These are phyloP conservation scores for Penicillium silybi DNA, from an alignment of 495 filamentous ascomycete species.

Conservation along the genomic window DNA sequence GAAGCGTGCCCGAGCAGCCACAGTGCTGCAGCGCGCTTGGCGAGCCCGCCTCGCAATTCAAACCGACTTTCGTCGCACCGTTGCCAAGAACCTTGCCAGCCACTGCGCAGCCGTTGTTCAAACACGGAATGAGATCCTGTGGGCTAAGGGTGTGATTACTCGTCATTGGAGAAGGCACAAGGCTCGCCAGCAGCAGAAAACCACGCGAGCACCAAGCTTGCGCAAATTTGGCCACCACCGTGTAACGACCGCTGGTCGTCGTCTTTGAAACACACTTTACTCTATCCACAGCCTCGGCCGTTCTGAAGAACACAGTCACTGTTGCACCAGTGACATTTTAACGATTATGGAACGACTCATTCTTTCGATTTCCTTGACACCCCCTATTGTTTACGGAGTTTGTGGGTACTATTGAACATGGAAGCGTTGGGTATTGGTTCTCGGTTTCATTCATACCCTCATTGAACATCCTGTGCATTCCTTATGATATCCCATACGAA, in stretches of 20 bases:
- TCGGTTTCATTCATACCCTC: background rate
- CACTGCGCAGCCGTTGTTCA: constrained; percentile 46
- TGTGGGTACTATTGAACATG: background rate
- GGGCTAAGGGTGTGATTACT: constrained; percentile 51
- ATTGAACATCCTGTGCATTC: background rate
- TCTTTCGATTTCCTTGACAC: background rate
- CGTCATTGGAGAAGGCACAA: constrained; percentile 37
- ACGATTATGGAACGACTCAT: constrained; percentile 8
- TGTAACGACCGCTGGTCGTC: background rate
- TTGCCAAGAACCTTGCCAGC: constrained; percentile 41
- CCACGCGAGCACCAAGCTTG: background rate
- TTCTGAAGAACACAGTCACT: background rate
- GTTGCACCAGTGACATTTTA: background rate
- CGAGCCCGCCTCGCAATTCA: constrained; percentile 29
- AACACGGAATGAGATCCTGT: constrained; percentile 35
- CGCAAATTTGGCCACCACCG: background rate
- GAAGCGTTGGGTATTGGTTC: background rate
- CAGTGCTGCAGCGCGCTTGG: constrained; percentile 42
- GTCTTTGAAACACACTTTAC: background rate
- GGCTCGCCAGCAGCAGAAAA: constrained; percentile 12
- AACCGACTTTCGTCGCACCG: constrained; percentile 29
- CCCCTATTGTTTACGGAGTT: constrained; percentile 1
- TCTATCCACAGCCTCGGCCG: background rate
- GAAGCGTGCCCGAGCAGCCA: constrained; percentile 40
- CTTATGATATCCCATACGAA: background rate